Conservation (phyloP, 2,329 filamentous ascomycete species). For the Didymella sp. region DNA sequence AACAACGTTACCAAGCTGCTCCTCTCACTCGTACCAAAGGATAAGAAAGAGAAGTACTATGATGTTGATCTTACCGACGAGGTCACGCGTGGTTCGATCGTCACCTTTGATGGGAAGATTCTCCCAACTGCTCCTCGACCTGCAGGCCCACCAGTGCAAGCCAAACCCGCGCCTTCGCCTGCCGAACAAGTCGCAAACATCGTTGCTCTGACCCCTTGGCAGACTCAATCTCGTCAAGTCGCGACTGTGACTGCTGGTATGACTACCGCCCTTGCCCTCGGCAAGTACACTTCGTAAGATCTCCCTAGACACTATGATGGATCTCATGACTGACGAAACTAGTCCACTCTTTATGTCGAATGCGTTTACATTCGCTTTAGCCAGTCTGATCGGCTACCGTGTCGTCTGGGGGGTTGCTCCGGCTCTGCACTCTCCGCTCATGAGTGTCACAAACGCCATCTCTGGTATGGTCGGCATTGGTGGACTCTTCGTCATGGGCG, state of each 20-base stretch:
- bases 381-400: slow-evolving; percentile 84
- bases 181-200: slow-evolving; percentile 59
- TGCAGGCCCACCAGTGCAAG: slow-evolving; percentile 63
- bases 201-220: slow-evolving; percentile 79
- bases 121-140: slow-evolving; percentile 78
- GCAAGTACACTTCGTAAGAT: slow-evolving; percentile 72
- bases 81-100: slow-evolving; percentile 84
- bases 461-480: slow-evolving; percentile 89
- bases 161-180: slow-evolving; percentile 49
- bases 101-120: slow-evolving; percentile 78
- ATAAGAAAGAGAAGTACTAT: slow-evolving; percentile 79
- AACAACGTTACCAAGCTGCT: slow-evolving; percentile 94
- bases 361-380: slow-evolving; percentile 82
- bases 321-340: slow-evolving; percentile 3
- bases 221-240: slow-evolving; percentile 79
- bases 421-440: slow-evolving; percentile 84
- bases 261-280: slow-evolving; percentile 75
- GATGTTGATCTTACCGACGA: slow-evolving; percentile 83
- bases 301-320: not conserved
- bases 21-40: slow-evolving; percentile 78
- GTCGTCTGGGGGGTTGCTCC: slow-evolving; percentile 87
- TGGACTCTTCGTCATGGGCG: slow-evolving; percentile 87
- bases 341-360: slow-evolving; percentile 84
- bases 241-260: slow-evolving; percentile 77
- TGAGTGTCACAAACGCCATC: slow-evolving; percentile 94